Conservation (phyloP, 306 rosid species). For the Morella rubra region DNA sequence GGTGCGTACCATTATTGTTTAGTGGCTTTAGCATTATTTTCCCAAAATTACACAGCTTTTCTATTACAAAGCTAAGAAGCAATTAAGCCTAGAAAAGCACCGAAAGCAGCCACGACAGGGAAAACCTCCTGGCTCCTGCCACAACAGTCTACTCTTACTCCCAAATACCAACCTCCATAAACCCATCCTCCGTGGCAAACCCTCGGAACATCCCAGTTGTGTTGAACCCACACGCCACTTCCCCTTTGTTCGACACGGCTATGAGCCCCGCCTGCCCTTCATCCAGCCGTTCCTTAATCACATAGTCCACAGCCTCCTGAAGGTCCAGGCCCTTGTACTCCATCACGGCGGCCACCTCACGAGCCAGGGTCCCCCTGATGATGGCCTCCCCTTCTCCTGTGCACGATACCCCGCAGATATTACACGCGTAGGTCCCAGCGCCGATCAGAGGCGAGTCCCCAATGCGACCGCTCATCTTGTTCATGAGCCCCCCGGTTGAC, state of each 20-base stretch:
- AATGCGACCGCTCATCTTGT: slow-evolving; percentile 75
- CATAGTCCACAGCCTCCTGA: slow-evolving; percentile 75
- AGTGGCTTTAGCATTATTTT: no score
- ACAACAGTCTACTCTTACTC: slow-evolving; percentile 25
- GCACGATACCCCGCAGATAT: slow-evolving; percentile 85
- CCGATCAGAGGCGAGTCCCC: slow-evolving; percentile 93
- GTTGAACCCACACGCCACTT: slow-evolving; percentile 82
- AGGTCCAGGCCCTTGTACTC: slow-evolving; percentile 85
- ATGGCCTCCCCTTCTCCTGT: slow-evolving; percentile 95
- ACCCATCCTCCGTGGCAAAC: slow-evolving; percentile 73
- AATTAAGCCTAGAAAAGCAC: no score
- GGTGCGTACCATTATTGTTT: no score
- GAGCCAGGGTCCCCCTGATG: slow-evolving; percentile 86
- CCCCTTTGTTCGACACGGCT: slow-evolving; percentile 75
- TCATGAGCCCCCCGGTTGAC: slow-evolving; percentile 88
- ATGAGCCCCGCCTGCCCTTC: slow-evolving; percentile 85
- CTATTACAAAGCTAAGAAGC: no score
- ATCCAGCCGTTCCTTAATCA: slow-evolving; percentile 70
- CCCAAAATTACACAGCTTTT: no score
- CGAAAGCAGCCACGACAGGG: no score
- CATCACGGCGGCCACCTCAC: slow-evolving; percentile 94
- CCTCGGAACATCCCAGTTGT: slow-evolving; percentile 90
- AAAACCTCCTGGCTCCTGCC: no score
- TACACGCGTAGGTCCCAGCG: slow-evolving; percentile 85
- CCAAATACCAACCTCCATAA: slow-evolving; percentile 95